Percentiles rank a stretch among this genome's conserved stretches.
Evolutionary conservation across 352 stramenopile species (phyloP).

Genomic region (Globisporangium rhizosaccharum): DNA sequence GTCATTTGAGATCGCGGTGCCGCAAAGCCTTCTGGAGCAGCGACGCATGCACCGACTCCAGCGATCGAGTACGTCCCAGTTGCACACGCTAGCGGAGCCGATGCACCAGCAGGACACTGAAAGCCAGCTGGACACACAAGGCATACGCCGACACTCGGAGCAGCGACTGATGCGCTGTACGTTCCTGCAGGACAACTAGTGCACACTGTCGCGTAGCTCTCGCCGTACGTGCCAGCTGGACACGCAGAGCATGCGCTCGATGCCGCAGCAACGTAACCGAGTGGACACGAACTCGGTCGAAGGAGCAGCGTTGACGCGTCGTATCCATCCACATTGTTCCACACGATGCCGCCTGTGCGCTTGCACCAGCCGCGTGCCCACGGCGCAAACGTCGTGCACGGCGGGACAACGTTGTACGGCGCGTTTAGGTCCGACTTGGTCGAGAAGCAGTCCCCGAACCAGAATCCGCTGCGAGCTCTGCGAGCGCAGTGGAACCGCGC

Average conservation of each 20-base stretch:
- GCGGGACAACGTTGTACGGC: constrained; percentile 36
- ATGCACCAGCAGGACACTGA: constrained; percentile 22
- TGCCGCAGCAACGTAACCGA: constrained; percentile 16
- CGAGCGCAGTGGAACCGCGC: constrained; percentile 41
- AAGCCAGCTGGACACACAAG: constrained; percentile 41
- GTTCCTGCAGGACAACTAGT: constrained; percentile 34
- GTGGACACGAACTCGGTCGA: constrained; percentile 30
- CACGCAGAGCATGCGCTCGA: constrained; percentile 24
- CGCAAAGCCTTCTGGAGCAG: constrained; percentile 37
- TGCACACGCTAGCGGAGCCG: constrained; percentile 21
- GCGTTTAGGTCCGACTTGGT: constrained; percentile 47
- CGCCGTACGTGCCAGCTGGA: constrained; percentile 32
- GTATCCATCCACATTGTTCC: constrained; percentile 46
- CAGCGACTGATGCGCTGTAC: constrained; percentile 30
- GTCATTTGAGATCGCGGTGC: constrained; percentile 24
- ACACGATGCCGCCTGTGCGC: constrained; percentile 40
- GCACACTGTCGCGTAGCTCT: constrained; percentile 26
- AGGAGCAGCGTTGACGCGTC: constrained; percentile 41
- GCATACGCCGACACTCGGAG: constrained; percentile 21
- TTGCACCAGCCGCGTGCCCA: constrained; percentile 50
- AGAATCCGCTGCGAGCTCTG: constrained; percentile 46
- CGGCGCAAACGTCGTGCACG: constrained; percentile 32
- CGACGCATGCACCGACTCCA: constrained; percentile 26
- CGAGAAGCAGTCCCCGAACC: constrained; percentile 40
- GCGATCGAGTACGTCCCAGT: constrained; percentile 31